Evolutionary conservation across 176 grass and related monocot genomes (phyloP).

Genomic region (Panicum miliaceum): DNA sequence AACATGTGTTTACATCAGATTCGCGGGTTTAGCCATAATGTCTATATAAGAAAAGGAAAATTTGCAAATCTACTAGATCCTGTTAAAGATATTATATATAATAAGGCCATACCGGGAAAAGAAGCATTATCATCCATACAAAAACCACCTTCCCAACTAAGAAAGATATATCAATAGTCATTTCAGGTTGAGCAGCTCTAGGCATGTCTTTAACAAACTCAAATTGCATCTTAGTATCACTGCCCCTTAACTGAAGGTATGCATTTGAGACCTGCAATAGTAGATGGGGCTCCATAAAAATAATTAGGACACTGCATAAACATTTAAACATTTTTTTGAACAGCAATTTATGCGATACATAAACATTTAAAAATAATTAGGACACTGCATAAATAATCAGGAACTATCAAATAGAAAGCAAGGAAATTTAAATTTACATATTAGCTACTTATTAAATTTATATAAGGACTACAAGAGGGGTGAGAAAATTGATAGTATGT

Average conservation of each 20-base stretch:
- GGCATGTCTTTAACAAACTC: conserved; percentile 70
- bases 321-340: too few relatives aligned
- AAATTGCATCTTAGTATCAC: conserved; percentile 36
- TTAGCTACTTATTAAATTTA: not conserved
- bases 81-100: not conserved
- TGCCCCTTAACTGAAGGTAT: conserved; percentile 44
- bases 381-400: not conserved
- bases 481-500: too few relatives aligned
- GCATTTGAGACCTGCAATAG: conserved; percentile 44
- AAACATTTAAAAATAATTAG: conserved; percentile 18
- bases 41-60: not conserved
- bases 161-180: conserved; percentile 38
- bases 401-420: too few relatives aligned
- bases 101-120: conserved; percentile 46
- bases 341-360: too few relatives aligned
- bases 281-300: conserved; percentile 20
- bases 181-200: conserved; percentile 20
- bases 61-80: not conserved
- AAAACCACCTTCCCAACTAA: conserved; percentile 42
- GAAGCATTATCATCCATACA: conserved; percentile 50
- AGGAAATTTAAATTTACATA: not conserved
- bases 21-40: not conserved
- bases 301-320: not conserved
- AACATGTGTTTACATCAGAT: conserved; percentile 16
- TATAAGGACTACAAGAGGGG: too few relatives aligned